Evolutionary conservation across 176 grass and related monocot species (phyloP).

Genomic region (Musa troglodytarum): DNA sequence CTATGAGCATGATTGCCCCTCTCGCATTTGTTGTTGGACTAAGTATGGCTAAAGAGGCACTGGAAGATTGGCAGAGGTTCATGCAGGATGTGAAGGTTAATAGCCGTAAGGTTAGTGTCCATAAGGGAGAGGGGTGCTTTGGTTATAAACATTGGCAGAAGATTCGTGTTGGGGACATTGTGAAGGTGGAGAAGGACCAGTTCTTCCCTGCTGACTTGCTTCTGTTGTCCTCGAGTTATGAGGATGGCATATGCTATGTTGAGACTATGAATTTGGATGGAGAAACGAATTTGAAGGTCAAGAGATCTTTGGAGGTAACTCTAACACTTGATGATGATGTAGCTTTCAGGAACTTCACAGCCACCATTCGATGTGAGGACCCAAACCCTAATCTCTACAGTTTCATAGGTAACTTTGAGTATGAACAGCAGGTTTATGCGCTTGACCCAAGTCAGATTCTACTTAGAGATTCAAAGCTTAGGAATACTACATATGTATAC

Average conservation of each 20-base stretch:
- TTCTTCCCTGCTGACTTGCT: conserved; percentile 91
- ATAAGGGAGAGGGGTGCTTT: conserved; percentile 50
- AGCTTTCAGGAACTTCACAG: conserved; percentile 59
- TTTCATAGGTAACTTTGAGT: conserved; percentile 82
- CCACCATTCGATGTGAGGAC: conserved; percentile 68
- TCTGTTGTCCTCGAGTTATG: conserved; percentile 81
- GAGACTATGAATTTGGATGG: conserved; percentile 99
- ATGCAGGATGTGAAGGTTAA: conserved; percentile 99
- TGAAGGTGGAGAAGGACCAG: conserved; percentile 91
- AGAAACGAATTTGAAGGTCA: conserved; percentile 95
- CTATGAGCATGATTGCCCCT: conserved; percentile 84
- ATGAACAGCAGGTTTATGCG: conserved; percentile 75
- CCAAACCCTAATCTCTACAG: conserved; percentile 86
- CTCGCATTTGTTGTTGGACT: conserved; percentile 80
- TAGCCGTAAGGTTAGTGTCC: conserved; percentile 55
- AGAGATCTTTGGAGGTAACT: conserved; percentile 80
- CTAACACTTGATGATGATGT: conserved; percentile 70
- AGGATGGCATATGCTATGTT: conserved; percentile 97
- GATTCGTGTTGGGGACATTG: conserved; percentile 70
- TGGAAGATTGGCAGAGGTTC: conserved; percentile 91
- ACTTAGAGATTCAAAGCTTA: conserved; percentile 90
- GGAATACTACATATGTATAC: conserved; percentile 86
- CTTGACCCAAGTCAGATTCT: conserved; percentile 85
- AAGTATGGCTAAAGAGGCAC: conserved; percentile 79
- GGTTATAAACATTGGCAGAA: conserved; percentile 57